Evolutionary conservation across 2,329 filamentous ascomycete genomes (phyloP).

Genomic region (Oidium heveae): DNA sequence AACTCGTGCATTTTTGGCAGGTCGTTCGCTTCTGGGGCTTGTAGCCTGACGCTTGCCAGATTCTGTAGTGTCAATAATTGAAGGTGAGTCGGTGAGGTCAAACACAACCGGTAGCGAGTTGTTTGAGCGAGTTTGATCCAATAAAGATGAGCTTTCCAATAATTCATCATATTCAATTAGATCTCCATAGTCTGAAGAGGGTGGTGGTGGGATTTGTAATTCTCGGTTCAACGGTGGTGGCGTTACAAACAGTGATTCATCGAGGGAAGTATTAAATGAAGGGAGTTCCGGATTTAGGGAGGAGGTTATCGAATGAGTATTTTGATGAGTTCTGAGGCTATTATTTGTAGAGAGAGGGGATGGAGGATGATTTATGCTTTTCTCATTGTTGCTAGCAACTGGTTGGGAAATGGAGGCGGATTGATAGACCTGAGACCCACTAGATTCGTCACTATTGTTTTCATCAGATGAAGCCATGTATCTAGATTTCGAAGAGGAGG

Average conservation of each 20-base stretch:
- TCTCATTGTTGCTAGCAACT: too few relatives aligned
- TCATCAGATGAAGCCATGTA: too few relatives aligned
- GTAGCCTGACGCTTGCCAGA: slow-evolving; percentile 9
- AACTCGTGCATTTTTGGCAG: slow-evolving; percentile 1
- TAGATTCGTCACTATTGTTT: too few relatives aligned
- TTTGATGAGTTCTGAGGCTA: too few relatives aligned
- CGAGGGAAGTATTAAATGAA: neutral
- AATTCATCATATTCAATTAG: neutral
- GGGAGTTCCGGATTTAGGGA: neutral
- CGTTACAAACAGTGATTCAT: neutral
- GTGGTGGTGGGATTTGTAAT: neutral
- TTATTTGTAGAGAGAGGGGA: too few relatives aligned
- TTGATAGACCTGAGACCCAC: too few relatives aligned
- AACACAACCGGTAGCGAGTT: neutral
- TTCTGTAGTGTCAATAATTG: slow-evolving; percentile 3
- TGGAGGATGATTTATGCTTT: too few relatives aligned
- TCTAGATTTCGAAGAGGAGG: too few relatives aligned
- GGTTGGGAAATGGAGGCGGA: too few relatives aligned
- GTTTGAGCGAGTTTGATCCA: neutral
- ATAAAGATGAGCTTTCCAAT: neutral
- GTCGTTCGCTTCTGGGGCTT: slow-evolving; percentile 2
- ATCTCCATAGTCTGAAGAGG: slow-evolving; percentile 1
- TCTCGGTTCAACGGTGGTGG: neutral
- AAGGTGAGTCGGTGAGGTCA: slow-evolving; percentile 10
- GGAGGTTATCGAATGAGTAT: too few relatives aligned